Evolutionary conservation across 2,329 filamentous ascomycete species (phyloP).

Genomic region (Trichophyton simii): DNA sequence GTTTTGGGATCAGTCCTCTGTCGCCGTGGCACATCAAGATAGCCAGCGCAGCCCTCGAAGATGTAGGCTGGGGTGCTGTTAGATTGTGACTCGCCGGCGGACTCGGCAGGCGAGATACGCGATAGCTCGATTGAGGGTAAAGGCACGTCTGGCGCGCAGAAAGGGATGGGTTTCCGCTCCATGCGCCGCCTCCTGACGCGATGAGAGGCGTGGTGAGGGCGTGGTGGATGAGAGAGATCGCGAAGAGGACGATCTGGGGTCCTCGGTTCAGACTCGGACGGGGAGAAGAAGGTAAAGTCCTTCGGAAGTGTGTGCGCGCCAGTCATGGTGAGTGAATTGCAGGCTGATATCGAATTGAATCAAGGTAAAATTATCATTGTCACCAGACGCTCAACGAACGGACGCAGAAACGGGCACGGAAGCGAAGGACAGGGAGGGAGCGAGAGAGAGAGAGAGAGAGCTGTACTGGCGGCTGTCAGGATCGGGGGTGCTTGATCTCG

Average conservation of each 20-base stretch:
- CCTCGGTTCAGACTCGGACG: constrained; percentile 21
- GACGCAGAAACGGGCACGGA: background rate
- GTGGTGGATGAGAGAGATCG: constrained; percentile 32
- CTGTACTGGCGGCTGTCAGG: background rate
- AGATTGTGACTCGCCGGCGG: background rate
- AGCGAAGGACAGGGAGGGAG: background rate
- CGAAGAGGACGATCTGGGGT: constrained; percentile 32
- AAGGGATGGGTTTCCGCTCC: constrained; percentile 23
- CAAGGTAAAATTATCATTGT: background rate
- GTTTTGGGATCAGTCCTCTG: constrained; percentile 31
- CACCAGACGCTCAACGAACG: background rate
- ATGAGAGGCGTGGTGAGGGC: constrained; percentile 33
- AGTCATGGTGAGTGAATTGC: background rate
- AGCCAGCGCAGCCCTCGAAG: constrained; percentile 21
- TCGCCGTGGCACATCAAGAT: constrained; percentile 29
- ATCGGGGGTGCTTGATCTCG: background rate
- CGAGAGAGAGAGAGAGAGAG: background rate
- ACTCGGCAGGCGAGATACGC: constrained; percentile 15
- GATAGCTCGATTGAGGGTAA: constrained; percentile 34
- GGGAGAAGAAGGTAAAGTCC: constrained; percentile 34
- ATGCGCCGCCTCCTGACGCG: constrained; percentile 31
- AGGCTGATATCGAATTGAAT: background rate
- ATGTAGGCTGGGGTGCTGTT: constrained; percentile 15
- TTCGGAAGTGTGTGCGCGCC: constrained; percentile 33
- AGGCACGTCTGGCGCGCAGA: constrained; percentile 27